phyloP scores from a whole-genome alignment of 208 protist species.

The Trypanosomatidae sp. region DNA sequence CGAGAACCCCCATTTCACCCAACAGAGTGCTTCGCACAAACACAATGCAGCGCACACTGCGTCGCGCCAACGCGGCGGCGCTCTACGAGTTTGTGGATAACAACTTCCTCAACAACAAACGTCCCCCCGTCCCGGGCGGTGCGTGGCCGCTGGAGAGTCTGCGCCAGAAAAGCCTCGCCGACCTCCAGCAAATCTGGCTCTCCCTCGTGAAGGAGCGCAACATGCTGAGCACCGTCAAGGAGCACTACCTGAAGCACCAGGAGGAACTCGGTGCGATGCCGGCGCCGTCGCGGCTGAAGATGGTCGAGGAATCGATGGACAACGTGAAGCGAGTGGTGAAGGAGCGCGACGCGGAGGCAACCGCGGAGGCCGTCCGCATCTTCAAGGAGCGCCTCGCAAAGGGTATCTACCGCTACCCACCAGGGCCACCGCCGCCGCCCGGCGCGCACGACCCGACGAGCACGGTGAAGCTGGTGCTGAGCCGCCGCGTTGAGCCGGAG shows the following conservation, averaged over 20 bases:
- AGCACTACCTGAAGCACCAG: constrained; percentile 89
- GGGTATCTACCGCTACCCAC: constrained; percentile 83
- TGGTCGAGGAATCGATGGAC: constrained; percentile 83
- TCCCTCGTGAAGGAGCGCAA: constrained; percentile 91
- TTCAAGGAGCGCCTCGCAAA: constrained; percentile 72
- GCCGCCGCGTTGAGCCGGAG: constrained; percentile 64
- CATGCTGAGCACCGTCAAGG: constrained; percentile 82
- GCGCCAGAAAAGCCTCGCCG: constrained; percentile 85
- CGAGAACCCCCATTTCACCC: too few species aligned
- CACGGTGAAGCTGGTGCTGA: constrained; percentile 72
- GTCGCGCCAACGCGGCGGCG: constrained; percentile 57
- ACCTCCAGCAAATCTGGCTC: constrained; percentile 94
- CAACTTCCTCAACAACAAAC: constrained; percentile 90
- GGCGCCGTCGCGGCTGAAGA: constrained; percentile 80
- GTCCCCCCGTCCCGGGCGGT: constrained; percentile 83
- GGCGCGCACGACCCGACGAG: constrained; percentile 55
- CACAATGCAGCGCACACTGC: too few species aligned
- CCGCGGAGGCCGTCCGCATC: constrained; percentile 50
- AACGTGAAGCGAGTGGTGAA: constrained; percentile 80
- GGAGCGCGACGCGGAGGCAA: constrained; percentile 83
- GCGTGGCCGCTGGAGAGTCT: constrained; percentile 85
- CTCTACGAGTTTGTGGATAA: constrained; percentile 92
- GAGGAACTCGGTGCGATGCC: constrained; percentile 92
- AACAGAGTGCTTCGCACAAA: too few species aligned
- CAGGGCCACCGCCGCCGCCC: constrained; percentile 78